Percentiles rank a stretch among this genome's conserved stretches.
These are phyloP conservation scores for Penicillium paneum DNA, from an alignment of 2,329 filamentous ascomycete species.

Conservation along the genomic window DNA sequence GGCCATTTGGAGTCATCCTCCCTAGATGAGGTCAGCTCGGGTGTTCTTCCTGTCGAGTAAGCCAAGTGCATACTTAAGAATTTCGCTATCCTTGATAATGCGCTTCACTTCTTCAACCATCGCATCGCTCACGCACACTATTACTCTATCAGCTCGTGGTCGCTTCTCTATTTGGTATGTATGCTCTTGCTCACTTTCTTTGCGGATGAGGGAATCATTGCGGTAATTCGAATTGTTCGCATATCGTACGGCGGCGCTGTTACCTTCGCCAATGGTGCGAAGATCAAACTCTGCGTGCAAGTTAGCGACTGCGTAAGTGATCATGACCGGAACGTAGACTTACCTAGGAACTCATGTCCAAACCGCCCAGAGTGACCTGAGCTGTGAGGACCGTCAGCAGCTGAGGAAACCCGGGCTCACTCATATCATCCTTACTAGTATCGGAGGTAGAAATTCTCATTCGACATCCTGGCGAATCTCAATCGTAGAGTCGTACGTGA, in stretches of 20 bases:
- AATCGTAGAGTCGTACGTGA: not conserved
- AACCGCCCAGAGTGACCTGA: conserved; percentile 97
- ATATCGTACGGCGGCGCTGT: conserved; percentile 90
- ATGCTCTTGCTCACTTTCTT: conserved; percentile 75
- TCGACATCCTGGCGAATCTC: conserved; percentile 53
- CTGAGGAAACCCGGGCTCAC: conserved; percentile 37
- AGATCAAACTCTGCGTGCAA: conserved; percentile 82
- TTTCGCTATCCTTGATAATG: conserved; percentile 95
- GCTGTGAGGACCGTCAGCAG: conserved; percentile 55
- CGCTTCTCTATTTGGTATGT: not conserved
- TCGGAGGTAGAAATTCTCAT: conserved; percentile 87
- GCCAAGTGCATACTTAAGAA: conserved; percentile 72
- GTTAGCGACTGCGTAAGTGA: conserved; percentile 16
- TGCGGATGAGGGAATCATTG: conserved; percentile 96
- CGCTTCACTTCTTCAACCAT: conserved; percentile 93
- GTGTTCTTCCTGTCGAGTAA: conserved; percentile 13
- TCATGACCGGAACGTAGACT: conserved; percentile 21
- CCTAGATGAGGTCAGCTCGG: conserved; percentile 48
- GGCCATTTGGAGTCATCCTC: conserved; percentile 99
- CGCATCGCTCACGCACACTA: conserved; percentile 93
- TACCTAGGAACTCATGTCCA: conserved; percentile 96
- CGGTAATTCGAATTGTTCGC: conserved; percentile 99
- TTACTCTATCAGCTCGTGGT: not conserved
- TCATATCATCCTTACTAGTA: conserved; percentile 73
- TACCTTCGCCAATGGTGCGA: conserved; percentile 83